These are phyloP conservation scores for Eimeria brunetti DNA, from an alignment of 169 alveolate genomes.

Conservation along the genomic window DNA sequence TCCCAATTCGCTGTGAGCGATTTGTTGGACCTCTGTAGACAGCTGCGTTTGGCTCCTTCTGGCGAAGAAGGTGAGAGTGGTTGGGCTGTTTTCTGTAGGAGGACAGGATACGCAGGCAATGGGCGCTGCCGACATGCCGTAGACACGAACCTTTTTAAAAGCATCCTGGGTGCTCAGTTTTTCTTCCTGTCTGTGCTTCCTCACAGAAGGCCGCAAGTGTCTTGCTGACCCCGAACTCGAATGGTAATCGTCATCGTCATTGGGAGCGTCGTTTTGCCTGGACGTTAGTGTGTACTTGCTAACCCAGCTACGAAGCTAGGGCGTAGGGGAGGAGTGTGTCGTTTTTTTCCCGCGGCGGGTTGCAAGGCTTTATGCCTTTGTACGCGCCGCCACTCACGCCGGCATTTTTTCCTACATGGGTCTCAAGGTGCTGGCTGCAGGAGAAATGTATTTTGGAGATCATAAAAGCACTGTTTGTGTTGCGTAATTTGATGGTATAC, in stretches of 20 bases:
- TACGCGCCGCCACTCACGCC: not conserved
- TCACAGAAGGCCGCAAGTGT: slow-evolving; percentile 12
- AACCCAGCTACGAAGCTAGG: not conserved
- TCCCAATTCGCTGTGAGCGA: slow-evolving; percentile 19
- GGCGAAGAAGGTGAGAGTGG: slow-evolving; percentile 33
- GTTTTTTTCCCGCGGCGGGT: not conserved
- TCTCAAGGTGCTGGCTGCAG: not conserved
- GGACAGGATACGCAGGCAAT: not conserved
- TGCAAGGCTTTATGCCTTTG: not conserved
- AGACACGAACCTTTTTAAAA: not conserved
- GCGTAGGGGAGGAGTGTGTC: not conserved
- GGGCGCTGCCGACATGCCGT: not conserved
- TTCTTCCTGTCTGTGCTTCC: not conserved
- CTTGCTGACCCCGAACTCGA: slow-evolving; percentile 49
- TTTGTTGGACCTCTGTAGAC: slow-evolving; percentile 56
- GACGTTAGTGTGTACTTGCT: not conserved
- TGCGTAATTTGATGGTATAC: not conserved
- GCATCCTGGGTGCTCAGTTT: not conserved
- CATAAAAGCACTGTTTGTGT: not conserved
- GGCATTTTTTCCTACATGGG: not conserved
- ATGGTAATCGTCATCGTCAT: not conserved
- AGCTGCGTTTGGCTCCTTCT: not conserved
- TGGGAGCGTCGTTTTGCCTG: not conserved
- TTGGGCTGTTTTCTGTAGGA: not conserved
- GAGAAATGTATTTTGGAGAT: not conserved